Evolutionary conservation across 2,329 filamentous ascomycete species (phyloP).

Genomic region (Fusarium nygamai): DNA sequence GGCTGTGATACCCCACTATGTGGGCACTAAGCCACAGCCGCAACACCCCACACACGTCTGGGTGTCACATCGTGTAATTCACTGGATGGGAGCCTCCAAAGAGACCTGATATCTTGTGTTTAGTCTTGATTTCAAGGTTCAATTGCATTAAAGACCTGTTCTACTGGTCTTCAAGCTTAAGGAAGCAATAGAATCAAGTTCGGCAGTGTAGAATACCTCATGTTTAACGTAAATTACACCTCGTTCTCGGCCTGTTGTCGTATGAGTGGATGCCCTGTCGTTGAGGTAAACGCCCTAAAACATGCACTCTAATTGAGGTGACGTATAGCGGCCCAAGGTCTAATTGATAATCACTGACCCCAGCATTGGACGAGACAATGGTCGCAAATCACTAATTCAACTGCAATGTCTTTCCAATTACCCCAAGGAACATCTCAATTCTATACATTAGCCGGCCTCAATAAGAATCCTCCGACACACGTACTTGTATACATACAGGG

Average conservation of each 20-base stretch:
- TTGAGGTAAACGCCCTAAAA: conserved; percentile 10
- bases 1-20: conserved; percentile 34
- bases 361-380: neutral
- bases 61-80: conserved; percentile 14
- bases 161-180: too few species aligned
- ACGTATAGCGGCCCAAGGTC: conserved; percentile 18
- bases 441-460: conserved; percentile 4
- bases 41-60: conserved; percentile 14
- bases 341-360: neutral
- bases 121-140: neutral
- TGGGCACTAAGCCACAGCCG: conserved; percentile 42
- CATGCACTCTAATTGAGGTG: conserved; percentile 10
- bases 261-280: neutral
- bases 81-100: neutral
- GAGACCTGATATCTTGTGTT: neutral
- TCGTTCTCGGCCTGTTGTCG: neutral
- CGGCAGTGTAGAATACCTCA: neutral
- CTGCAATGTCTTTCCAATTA: neutral
- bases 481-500: neutral
- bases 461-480: neutral
- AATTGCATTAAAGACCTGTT: neutral
- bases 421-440: conserved; percentile 15
- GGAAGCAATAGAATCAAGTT: neutral
- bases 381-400: neutral
- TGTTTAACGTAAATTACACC: neutral